Percentiles rank a stretch among this genome's conserved stretches.
Conservation (phyloP, 805 yeast genomes). For the Candida vaughaniae region DNA sequence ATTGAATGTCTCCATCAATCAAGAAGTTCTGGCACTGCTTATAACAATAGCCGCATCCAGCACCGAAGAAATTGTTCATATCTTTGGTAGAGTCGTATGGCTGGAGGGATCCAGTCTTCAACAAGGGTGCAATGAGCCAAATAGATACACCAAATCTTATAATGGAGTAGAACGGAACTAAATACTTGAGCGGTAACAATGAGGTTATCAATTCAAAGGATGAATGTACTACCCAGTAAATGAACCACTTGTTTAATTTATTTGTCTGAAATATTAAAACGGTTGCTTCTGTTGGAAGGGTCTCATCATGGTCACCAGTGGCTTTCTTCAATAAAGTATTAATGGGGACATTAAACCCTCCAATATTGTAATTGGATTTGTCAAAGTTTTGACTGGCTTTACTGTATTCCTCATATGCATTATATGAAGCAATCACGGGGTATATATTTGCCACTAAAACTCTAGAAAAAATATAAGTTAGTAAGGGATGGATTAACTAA, state of each 20-base stretch:
- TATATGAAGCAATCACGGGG: constrained; percentile 62
- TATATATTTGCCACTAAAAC: constrained; percentile 25
- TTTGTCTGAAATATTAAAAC: constrained; percentile 12
- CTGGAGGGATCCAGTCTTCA: constrained; percentile 9
- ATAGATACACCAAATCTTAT: constrained; percentile 46
- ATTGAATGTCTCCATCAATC: constrained; percentile 22
- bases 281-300: constrained; percentile 9
- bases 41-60: constrained; percentile 35
- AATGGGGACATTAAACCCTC: constrained; percentile 42
- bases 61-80: constrained; percentile 25
- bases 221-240: constrained; percentile 66
- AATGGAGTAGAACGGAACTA: constrained; percentile 57
- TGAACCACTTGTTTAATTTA: constrained; percentile 39
- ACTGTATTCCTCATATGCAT: constrained; percentile 49
- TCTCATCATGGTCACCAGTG: constrained; percentile 16
- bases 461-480: constrained; percentile 4
- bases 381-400: constrained; percentile 27
- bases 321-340: constrained; percentile 32
- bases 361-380: constrained; percentile 29
- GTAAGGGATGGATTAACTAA: neutral
- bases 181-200: constrained; percentile 42
- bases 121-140: constrained; percentile 60
- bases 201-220: constrained; percentile 39
- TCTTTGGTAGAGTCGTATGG: constrained; percentile 15
- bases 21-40: constrained; percentile 26